Evolutionary conservation across 2,329 filamentous ascomycete species (phyloP).

Genomic region (Chalaropsis ovoidea): DNA sequence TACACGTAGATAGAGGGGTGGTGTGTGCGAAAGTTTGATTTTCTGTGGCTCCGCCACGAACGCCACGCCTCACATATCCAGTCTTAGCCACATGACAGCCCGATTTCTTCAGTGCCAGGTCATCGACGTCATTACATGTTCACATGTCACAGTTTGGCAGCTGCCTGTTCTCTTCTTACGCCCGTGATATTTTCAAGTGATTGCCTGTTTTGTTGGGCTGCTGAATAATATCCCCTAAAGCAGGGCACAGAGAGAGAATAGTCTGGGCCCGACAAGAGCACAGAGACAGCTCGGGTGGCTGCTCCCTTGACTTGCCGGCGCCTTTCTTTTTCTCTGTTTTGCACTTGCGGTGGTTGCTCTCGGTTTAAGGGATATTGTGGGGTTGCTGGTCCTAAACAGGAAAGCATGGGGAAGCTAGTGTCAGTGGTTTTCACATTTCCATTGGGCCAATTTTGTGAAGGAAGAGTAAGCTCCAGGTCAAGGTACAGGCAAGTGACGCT

Average conservation of each 20-base stretch:
- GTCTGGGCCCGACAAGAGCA: background rate
- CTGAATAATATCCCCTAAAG: background rate
- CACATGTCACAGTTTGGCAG: constrained; percentile 11
- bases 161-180: background rate
- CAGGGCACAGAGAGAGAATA: background rate
- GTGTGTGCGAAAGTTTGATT: background rate
- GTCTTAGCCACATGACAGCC: background rate
- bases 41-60: constrained; percentile 5
- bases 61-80: background rate
- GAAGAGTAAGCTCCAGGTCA: constrained; percentile 7
- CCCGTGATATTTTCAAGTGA: background rate
- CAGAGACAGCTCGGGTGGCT: background rate
- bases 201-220: background rate
- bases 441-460: background rate
- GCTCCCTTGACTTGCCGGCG: no score
- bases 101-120: background rate
- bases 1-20: background rate
- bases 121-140: background rate
- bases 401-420: constrained; percentile 2
- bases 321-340: background rate
- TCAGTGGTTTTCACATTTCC: background rate
- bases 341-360: background rate
- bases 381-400: background rate
- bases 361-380: background rate
- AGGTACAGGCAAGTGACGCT: background rate